A percentile compares a stretch with the other conserved stretches of the same genome.
These are phyloP conservation scores for Pseudonitzschia delicatissima DNA, from an alignment of 108 stramenopile species.

Conservation along the genomic window DNA sequence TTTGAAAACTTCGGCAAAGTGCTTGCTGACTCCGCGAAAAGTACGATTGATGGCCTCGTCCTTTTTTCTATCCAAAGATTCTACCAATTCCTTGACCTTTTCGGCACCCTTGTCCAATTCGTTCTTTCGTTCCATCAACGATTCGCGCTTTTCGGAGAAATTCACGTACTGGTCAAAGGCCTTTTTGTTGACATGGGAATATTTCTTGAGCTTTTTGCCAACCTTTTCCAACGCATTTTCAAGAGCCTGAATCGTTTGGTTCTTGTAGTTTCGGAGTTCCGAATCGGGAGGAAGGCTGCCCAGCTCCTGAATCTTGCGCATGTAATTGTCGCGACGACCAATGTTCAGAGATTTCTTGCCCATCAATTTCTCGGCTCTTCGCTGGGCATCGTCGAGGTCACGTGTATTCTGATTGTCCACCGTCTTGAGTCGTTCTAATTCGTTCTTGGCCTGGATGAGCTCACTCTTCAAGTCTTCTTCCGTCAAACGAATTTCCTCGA, in stretches of 20 bases:
- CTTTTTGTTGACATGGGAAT: conserved; percentile 99
- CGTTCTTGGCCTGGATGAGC: conserved; percentile 64
- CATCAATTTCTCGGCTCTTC: conserved; percentile 67
- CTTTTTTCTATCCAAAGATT: conserved; percentile 94
- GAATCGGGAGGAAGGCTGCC: conserved; percentile 85
- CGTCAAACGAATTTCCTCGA: conserved; percentile 53
- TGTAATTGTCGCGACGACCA: conserved; percentile 80
- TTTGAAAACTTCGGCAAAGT: conserved; percentile 96
- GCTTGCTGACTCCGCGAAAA: conserved; percentile 94
- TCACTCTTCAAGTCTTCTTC: conserved; percentile 56
- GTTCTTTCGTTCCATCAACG: conserved; percentile 83
- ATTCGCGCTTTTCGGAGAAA: conserved; percentile 94
- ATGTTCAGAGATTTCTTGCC: conserved; percentile 90
- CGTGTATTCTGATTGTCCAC: conserved; percentile 60
- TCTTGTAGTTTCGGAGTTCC: conserved; percentile 75
- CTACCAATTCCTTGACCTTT: conserved; percentile 93
- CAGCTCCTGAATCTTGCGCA: conserved; percentile 90
- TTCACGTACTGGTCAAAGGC: conserved; percentile 98
- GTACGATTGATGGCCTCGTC: conserved; percentile 99
- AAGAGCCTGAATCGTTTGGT: conserved; percentile 69
- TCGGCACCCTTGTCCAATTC: conserved; percentile 89
- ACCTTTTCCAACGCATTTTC: conserved; percentile 83
- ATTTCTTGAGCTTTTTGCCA: conserved; percentile 93
- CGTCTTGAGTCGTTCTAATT: conserved; percentile 75
- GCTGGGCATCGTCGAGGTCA: conserved; percentile 62